phyloP scores from a whole-genome alignment of 2,329 filamentous ascomycete species.

The Fusarium verticillioides region DNA sequence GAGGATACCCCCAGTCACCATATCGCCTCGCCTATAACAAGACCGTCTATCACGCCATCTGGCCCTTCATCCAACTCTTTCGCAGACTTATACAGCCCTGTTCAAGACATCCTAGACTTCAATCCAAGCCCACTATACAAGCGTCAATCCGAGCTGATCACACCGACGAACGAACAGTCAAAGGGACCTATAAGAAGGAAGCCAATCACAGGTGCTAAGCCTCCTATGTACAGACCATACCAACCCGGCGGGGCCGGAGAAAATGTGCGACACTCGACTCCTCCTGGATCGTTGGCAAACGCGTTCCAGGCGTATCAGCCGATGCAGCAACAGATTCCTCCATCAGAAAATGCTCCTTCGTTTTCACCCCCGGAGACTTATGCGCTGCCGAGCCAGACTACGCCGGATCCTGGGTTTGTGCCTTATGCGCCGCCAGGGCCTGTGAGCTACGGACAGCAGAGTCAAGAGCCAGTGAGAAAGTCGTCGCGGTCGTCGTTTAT shows the following conservation, averaged over 20 bases:
- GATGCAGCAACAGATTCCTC: neutral
- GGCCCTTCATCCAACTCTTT: neutral
- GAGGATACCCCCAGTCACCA: neutral
- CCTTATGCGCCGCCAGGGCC: neutral
- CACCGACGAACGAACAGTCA: neutral
- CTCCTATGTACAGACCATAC: slow-evolving; percentile 18
- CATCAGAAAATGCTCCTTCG: neutral
- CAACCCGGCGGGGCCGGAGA: neutral
- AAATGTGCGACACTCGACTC: neutral
- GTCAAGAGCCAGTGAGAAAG: neutral
- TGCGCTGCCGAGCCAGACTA: neutral
- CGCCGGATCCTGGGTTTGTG: slow-evolving; percentile 2
- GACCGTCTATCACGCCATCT: neutral
- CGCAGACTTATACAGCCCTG: slow-evolving; percentile 16
- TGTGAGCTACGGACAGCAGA: neutral
- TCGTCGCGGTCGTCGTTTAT: slow-evolving; percentile 22
- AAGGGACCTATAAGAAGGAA: slow-evolving; percentile 23
- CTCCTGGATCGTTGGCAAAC: neutral
- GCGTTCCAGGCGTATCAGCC: slow-evolving; percentile 22
- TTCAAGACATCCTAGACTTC: slow-evolving; percentile 14
- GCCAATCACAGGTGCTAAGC: slow-evolving; percentile 2
- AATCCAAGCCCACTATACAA: neutral
- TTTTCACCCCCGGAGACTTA: neutral
- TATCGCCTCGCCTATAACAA: neutral
- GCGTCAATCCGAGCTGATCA: neutral